Evolutionary conservation across 108 stramenopile species (phyloP).

Genomic region (Cyclotella choctawhatcheeana): DNA sequence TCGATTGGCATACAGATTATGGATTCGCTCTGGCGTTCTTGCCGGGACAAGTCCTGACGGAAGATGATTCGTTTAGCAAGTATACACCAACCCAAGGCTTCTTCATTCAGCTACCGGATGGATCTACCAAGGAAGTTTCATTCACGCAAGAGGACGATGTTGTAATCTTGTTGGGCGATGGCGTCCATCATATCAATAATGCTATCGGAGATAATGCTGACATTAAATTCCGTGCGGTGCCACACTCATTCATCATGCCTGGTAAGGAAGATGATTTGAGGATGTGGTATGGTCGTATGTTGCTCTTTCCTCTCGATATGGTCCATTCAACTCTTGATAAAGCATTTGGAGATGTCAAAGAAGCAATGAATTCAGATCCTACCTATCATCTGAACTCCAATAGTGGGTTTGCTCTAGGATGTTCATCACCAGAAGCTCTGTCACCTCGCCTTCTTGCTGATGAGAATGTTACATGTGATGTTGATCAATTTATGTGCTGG

Average conservation of each 20-base stretch:
- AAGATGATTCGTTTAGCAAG: neutral
- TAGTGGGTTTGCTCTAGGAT: conserved; percentile 6
- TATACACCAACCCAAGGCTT: conserved; percentile 14
- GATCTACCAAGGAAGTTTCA: conserved; percentile 1
- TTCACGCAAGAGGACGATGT: conserved; percentile 16
- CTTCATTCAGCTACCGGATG: conserved; percentile 11
- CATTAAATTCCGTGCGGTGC: conserved; percentile 1
- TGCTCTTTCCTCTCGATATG: conserved; percentile 9
- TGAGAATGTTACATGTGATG: neutral
- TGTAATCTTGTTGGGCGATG: conserved; percentile 18
- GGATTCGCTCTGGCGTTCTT: conserved; percentile 15
- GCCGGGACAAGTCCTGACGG: neutral
- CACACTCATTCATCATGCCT: conserved; percentile 16
- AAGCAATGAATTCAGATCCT: conserved; percentile 11
- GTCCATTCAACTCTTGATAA: conserved; percentile 2
- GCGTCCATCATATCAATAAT: conserved; percentile 10
- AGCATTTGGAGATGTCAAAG: neutral
- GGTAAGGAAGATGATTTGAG: neutral
- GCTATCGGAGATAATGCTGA: conserved; percentile 1
- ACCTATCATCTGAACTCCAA: neutral
- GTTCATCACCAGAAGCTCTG: neutral
- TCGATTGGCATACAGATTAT: conserved; percentile 22
- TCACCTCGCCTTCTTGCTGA: conserved; percentile 16
- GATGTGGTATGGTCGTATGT: conserved; percentile 17
- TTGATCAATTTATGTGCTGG: conserved; percentile 20